Conservation (phyloP, 495 filamentous ascomycete genomes). For the Choiromyces venosus region DNA sequence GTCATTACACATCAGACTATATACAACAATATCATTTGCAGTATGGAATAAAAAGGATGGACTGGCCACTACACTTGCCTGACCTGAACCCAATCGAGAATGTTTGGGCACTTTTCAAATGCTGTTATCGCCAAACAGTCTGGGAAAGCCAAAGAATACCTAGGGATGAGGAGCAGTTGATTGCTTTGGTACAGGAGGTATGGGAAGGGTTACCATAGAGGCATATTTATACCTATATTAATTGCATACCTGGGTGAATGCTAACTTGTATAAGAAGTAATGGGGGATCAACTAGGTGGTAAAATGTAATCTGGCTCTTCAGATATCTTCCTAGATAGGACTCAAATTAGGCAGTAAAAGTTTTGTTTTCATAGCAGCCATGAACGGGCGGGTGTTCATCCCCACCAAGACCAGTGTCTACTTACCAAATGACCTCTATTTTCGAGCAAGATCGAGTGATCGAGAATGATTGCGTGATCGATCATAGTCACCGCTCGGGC, state of each 20-base stretch:
- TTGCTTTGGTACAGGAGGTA: conserved; percentile 4
- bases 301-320: background rate
- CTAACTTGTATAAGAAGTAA: background rate
- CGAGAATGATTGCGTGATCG: too few relatives aligned
- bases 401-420: too few relatives aligned
- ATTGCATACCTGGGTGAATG: background rate
- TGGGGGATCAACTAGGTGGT: background rate
- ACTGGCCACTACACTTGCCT: background rate
- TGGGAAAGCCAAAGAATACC: background rate
- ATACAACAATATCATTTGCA: background rate
- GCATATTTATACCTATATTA: conserved; percentile 1
- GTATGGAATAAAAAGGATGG: background rate
- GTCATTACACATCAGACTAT: conserved; percentile 6
- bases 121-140: background rate
- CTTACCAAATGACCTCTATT: too few relatives aligned
- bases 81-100: conserved; percentile 2
- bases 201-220: conserved; percentile 8
- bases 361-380: too few relatives aligned
- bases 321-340: too few relatives aligned
- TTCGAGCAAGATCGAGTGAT: too few relatives aligned
- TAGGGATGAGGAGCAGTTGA: conserved; percentile 4
- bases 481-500: too few relatives aligned
- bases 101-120: background rate
- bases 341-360: too few relatives aligned
- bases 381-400: too few relatives aligned